These are phyloP conservation scores for Chenopodium berlandieri DNA, from an alignment of 148 eudicot genomes.

Conservation along the genomic window DNA sequence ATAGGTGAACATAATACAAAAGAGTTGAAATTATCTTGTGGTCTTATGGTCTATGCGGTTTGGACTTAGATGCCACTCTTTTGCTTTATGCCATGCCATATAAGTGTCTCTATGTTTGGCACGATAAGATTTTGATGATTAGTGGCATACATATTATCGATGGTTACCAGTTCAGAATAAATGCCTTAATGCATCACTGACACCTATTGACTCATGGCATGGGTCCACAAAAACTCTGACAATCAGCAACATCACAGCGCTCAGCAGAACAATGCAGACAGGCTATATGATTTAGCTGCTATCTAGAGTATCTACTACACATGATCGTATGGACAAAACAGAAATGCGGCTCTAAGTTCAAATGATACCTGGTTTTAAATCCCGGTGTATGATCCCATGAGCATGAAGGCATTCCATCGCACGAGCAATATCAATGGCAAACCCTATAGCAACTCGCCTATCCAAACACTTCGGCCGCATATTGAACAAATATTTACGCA, in stretches of 20 bases:
- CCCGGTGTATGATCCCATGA: slow-evolving; percentile 55
- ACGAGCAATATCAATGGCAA: slow-evolving; percentile 48
- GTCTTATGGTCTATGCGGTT: neutral
- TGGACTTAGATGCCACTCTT: neutral
- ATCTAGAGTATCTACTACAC: neutral
- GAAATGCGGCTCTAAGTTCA: neutral
- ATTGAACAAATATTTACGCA: slow-evolving; percentile 41
- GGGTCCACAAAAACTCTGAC: slow-evolving; percentile 1
- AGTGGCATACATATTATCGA: neutral
- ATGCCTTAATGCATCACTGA: neutral
- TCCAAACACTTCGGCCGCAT: slow-evolving; percentile 44
- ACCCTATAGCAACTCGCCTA: slow-evolving; percentile 38
- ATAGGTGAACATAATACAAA: neutral
- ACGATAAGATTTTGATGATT: neutral
- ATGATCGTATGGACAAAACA: neutral
- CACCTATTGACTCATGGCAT: neutral
- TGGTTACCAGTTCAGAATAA: neutral
- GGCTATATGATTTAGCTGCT: no score
- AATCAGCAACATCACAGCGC: neutral
- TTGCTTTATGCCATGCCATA: neutral
- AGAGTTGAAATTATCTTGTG: no score
- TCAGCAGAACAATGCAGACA: neutral
- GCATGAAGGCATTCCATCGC: slow-evolving; percentile 48
- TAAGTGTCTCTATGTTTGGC: neutral
- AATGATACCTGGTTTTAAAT: slow-evolving; percentile 45